Percentiles rank a stretch among this genome's conserved stretches.
Conservation (phyloP, 106 monocot genomes). For the Agapanthus africanus region DNA sequence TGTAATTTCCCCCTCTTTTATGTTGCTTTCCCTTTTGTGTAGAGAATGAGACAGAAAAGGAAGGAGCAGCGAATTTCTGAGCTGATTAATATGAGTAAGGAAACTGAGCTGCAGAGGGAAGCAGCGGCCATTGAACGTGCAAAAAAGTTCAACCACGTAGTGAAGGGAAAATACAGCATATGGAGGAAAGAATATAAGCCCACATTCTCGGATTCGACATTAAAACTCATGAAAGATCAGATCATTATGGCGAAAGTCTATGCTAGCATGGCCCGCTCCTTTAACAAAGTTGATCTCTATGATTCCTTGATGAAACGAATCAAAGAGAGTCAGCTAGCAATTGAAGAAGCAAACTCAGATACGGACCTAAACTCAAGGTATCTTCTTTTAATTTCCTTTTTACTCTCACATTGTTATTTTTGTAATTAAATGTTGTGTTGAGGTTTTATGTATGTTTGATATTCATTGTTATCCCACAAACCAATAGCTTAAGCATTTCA, state of each 20-base stretch:
- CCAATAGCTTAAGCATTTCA: too few relatives aligned
- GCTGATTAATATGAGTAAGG: constrained; percentile 44
- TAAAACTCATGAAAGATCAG: constrained; percentile 75
- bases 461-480: too few relatives aligned
- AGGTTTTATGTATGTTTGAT: too few relatives aligned
- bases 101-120: constrained; percentile 36
- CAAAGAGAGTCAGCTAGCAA: constrained; percentile 38
- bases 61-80: constrained; percentile 33
- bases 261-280: constrained; percentile 54
- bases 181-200: constrained; percentile 57
- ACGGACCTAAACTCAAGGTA: constrained; percentile 43
- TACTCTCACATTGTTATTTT: not conserved
- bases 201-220: constrained; percentile 39
- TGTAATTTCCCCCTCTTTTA: too few relatives aligned
- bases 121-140: constrained; percentile 43
- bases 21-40: too few relatives aligned
- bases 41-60: constrained; percentile 45
- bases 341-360: constrained; percentile 53
- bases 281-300: constrained; percentile 33
- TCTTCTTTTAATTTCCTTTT: not conserved
- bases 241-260: constrained; percentile 70
- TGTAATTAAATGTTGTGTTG: not conserved
- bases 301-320: constrained; percentile 35
- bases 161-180: constrained; percentile 42
- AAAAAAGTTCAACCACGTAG: constrained; percentile 27